Evolutionary conservation across 257 asterid species (phyloP), one percentile per base, ranked within the genome.

Genomic region (Plectranthus barbatus): DNA sequence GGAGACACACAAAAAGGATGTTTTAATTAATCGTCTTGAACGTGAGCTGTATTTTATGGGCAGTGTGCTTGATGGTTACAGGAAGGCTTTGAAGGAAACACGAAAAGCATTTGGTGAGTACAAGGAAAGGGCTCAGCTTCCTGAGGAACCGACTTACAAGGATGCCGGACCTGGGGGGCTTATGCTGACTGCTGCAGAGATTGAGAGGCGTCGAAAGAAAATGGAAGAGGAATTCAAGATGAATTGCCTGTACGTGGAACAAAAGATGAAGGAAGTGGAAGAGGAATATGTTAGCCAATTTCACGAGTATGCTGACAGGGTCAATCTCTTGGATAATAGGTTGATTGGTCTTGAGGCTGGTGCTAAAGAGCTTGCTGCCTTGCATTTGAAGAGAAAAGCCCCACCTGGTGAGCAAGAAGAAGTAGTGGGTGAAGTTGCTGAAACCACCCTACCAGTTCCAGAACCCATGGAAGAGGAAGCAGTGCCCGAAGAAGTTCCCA

Each of bases 101-200:
- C 79, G 71, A 37, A 85, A 74, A 79, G 70, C 76, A 4, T 87
- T 93, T 79, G 75, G 75, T 12, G 97, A 90, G 8, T 90, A 90
- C 48, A 79, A 81, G 75, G 76, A 77, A 66, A 69, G 57, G 40
- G 78, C 55, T 62, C 76, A 70, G 77, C 85, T 87, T 72, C 66
- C 75, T 33, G 99, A 92, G 70, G 96, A 87, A 57, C 72, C 94
- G 0, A 70, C 81, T 0, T 92, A 92, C 77, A 81, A 67, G 72
- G 94, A 85, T 69, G 84, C 75, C 29, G 97, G 95, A 48, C 74
- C 75, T 2, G 91, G 94, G 53, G 99, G 99, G 39, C 80, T 84
- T 14, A 81, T 89, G 84, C 50, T 90, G 84, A 82, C 86, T 42
- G 64, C 68, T 48, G 74, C 63, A 6, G 97, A 85, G 66, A 81